Evolutionary conservation across 495 filamentous ascomycete species (phyloP).

Genomic region (Penicillium fimorum): DNA sequence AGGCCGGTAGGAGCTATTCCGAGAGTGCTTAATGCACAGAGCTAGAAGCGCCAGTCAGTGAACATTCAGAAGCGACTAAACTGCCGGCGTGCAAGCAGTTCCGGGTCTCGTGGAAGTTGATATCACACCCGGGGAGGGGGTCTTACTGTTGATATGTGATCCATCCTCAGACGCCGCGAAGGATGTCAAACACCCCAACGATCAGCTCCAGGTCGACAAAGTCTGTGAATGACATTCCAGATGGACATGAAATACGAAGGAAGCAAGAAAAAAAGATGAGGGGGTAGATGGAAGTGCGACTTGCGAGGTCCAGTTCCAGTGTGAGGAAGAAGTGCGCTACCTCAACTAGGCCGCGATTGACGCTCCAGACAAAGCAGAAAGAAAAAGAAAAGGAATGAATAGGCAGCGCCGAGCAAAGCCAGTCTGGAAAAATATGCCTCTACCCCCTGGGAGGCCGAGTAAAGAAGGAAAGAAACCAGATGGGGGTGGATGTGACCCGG

Average conservation of each 20-base stretch:
- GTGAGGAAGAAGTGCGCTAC: constrained; percentile 1
- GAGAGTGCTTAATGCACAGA: constrained; percentile 70
- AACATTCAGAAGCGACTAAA: background rate
- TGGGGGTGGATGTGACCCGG: constrained; percentile 12
- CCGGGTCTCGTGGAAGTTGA: background rate
- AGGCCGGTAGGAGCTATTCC: constrained; percentile 65
- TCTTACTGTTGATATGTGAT: constrained; percentile 50
- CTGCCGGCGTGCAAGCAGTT: background rate
- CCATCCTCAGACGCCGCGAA: constrained; percentile 42
- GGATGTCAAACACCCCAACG: constrained; percentile 39
- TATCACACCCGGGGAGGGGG: background rate
- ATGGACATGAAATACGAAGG: constrained; percentile 32
- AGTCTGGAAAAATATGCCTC: constrained; percentile 1
- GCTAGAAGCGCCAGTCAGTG: constrained; percentile 39
- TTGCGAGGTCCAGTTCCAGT: background rate
- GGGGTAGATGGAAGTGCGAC: constrained; percentile 6
- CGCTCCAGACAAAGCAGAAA: constrained; percentile 16
- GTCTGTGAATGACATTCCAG: constrained; percentile 41
- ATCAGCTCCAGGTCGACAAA: constrained; percentile 39
- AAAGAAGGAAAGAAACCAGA: constrained; percentile 25
- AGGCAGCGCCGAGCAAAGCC: background rate
- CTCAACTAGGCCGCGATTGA: background rate
- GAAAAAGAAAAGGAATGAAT: constrained; percentile 13
- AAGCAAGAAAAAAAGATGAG: constrained; percentile 1
- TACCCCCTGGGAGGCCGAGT: constrained; percentile 19